Evolutionary conservation across 2,329 filamentous ascomycete species (phyloP), one percentile per base, ranked within the genome.

Genomic region (Geosmithia putterillii): DNA sequence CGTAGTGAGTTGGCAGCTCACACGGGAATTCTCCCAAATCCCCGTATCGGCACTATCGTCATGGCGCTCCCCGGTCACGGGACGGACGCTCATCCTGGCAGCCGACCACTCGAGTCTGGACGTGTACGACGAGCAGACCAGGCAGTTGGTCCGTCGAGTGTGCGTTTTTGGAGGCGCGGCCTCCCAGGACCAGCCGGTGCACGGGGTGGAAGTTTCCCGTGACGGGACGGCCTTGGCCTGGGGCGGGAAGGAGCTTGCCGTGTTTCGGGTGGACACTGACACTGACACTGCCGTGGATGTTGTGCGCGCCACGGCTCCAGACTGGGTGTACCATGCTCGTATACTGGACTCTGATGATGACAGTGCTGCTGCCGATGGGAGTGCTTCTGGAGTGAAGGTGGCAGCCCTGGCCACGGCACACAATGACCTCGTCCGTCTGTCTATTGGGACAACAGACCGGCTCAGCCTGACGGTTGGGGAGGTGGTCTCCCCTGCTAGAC

Each of bases 291-390:
- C 6, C 28, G 15, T 6, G n/a, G 28, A 6, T 32, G 10, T 32
- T 14, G 42, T 57, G 23, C 46, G 73, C 51, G 63, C 64, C 20
- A 58, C 58, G 3, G 73, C 75, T 2, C 69, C 74, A 5, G 87
- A 94, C 60, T 92, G 87, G 86, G 79, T 94, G 48, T 74, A 90
- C 51, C 77, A 86, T 57, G 81, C n/a, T n/a, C n/a, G n/a, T n/a
- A n/a, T n/a, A n/a, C n/a, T n/a, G n/a, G n/a, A n/a, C n/a, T n/a
- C n/a, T n/a, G n/a, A n/a, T n/a, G n/a, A n/a, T n/a, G n/a, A n/a
- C n/a, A n/a, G n/a, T n/a, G n/a, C n/a, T n/a, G n/a, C n/a, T n/a
- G n/a, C n/a, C n/a, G n/a, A n/a, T n/a, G 73, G 32, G 63, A 67
- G 28, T 61, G 81, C 44, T 74, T 72, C 74, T 5, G 28, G 3